These are phyloP conservation scores for Lachnum nothofagi DNA, from an alignment of 2,329 filamentous ascomycete species.

Conservation along the genomic window DNA sequence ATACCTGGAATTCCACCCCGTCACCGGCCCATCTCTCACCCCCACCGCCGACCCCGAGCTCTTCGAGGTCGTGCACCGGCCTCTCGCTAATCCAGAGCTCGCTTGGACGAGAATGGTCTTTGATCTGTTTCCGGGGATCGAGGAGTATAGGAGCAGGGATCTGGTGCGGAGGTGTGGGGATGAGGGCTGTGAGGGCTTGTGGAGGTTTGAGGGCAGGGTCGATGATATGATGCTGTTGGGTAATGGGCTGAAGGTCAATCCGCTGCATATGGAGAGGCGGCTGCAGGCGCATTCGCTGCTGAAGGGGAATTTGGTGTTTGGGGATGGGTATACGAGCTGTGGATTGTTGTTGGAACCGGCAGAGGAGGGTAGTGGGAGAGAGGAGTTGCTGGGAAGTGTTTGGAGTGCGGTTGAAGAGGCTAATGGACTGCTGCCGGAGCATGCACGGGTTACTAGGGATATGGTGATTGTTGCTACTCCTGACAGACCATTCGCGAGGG, in stretches of 20 bases:
- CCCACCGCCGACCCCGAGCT: constrained; percentile 24
- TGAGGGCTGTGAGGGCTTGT: constrained; percentile 26
- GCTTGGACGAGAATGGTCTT: constrained; percentile 35
- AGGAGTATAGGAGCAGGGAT: constrained; percentile 43
- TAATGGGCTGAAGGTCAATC: constrained; percentile 43
- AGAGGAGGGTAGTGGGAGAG: not conserved
- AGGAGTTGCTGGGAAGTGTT: constrained; percentile 11
- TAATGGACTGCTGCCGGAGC: constrained; percentile 15
- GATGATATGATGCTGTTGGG: constrained; percentile 43
- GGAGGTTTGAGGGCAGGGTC: constrained; percentile 33
- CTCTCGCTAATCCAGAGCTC: constrained; percentile 21
- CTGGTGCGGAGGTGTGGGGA: constrained; percentile 26
- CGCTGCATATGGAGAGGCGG: constrained; percentile 36
- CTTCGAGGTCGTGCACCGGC: constrained; percentile 34
- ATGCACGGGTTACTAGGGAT: constrained; percentile 14
- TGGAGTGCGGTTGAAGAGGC: constrained; percentile 17
- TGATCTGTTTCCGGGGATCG: constrained; percentile 36
- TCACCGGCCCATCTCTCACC: constrained; percentile 20
- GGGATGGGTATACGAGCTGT: constrained; percentile 25
- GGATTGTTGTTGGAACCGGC: constrained; percentile 18
- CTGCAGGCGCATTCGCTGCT: constrained; percentile 34
- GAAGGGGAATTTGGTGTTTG: constrained; percentile 33
- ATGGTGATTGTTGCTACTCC: constrained; percentile 13
- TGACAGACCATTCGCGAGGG: constrained; percentile 13
- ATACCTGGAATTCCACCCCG: constrained; percentile 31